phyloP scores from a whole-genome alignment of 805 yeast genomes.

The Metschnikowia continentalis region DNA sequence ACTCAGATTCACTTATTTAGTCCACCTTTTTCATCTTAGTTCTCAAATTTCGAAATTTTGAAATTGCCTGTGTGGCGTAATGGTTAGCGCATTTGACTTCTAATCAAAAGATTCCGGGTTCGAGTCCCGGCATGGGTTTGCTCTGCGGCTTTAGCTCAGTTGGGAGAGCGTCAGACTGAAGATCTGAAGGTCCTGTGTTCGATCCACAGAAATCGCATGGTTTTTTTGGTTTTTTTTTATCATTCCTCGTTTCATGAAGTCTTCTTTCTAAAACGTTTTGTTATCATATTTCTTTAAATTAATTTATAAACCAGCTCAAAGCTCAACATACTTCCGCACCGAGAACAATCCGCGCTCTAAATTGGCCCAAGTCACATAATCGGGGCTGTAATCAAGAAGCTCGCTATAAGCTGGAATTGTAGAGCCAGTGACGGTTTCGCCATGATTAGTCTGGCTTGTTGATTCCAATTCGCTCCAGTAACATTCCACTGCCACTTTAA shows the following conservation, averaged over 20 bases:
- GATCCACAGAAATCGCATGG: constrained; percentile 15
- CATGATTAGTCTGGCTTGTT: constrained; percentile 15
- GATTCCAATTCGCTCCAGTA: constrained; percentile 66
- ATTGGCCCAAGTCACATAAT: constrained; percentile 62
- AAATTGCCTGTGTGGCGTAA: constrained; percentile 18
- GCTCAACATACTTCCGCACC: constrained; percentile 45
- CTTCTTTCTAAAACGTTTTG: background rate
- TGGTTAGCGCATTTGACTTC: constrained; percentile 21
- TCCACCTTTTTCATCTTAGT: accelerated
- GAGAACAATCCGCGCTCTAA: constrained; percentile 64
- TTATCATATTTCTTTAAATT: background rate
- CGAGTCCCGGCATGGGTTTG: constrained; percentile 20
- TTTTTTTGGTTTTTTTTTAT: background rate
- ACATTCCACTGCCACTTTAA: constrained; percentile 63
- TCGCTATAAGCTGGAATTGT: constrained; percentile 69
- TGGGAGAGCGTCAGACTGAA: constrained; percentile 32
- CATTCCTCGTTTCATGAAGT: too few species aligned
- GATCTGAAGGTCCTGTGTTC: constrained; percentile 21
- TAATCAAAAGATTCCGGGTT: constrained; percentile 20
- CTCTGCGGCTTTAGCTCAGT: constrained; percentile 22
- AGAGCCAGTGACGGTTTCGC: constrained; percentile 27
- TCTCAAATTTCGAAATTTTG: too few species aligned
- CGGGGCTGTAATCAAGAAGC: constrained; percentile 62
- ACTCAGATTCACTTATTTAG: too few species aligned
- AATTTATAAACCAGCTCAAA: constrained; percentile 14